Conservation (phyloP, 225 moss, liverwort and hornwort genomes). For the Physcomitrellopsis africana region DNA sequence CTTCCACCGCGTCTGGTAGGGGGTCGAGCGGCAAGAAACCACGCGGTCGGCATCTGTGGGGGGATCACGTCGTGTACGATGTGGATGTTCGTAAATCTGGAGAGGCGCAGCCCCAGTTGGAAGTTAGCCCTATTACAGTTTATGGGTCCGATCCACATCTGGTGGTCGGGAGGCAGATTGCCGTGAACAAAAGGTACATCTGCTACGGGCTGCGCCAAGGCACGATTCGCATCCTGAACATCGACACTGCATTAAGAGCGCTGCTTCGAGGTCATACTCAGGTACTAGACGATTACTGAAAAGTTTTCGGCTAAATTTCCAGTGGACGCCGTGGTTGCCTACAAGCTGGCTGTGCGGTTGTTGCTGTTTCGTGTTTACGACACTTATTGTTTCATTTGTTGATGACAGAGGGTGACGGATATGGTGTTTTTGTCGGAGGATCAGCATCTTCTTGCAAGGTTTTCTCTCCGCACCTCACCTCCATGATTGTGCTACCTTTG, state of each 20-base stretch:
- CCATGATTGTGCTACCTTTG: background rate
- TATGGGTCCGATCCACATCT: constrained; percentile 88
- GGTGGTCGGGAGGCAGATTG: constrained; percentile 94
- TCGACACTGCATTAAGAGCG: constrained; percentile 82
- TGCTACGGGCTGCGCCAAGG: constrained; percentile 97
- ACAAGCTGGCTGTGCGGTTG: background rate
- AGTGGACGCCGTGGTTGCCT: background rate
- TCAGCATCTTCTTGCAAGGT: constrained; percentile 73
- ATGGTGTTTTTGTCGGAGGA: constrained; percentile 66
- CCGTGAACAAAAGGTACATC: constrained; percentile 91
- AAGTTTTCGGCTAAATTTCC: background rate
- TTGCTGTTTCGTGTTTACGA: constrained; percentile 6
- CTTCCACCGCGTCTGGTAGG: constrained; percentile 44
- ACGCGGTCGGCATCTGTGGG: constrained; percentile 75
- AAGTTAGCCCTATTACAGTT: constrained; percentile 94
- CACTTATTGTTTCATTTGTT: constrained; percentile 26
- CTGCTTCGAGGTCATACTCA: constrained; percentile 94
- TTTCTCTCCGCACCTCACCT: constrained; percentile 13
- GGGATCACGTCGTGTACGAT: constrained; percentile 87
- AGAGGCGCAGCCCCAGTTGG: constrained; percentile 92
- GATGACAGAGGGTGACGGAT: constrained; percentile 70
- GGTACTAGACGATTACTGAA: constrained; percentile 42
- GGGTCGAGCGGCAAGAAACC: constrained; percentile 69
- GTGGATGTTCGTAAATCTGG: constrained; percentile 79
- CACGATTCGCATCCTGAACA: constrained; percentile 91